Evolutionary conservation across 2,329 filamentous ascomycete species (phyloP).

Genomic region (Calonectria pauciramosa): DNA sequence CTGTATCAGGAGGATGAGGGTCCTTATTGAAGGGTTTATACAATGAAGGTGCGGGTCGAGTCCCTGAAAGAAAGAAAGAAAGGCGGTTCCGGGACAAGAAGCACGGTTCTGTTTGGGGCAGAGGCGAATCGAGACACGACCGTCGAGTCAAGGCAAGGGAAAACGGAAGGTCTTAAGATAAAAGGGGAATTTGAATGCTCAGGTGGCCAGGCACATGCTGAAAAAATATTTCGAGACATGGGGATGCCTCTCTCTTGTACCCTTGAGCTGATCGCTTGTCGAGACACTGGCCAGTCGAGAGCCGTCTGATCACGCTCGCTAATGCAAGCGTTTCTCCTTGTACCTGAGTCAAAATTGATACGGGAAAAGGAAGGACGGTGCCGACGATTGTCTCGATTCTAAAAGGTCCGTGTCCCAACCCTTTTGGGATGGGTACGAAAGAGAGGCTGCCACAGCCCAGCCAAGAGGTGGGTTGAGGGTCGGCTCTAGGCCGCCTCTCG

Average conservation of each 20-base stretch:
- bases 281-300: conserved; percentile 40
- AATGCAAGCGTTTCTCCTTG: conserved; percentile 45
- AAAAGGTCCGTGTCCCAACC: conserved; percentile 53
- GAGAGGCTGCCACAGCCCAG: conserved; percentile 44
- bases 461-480: conserved; percentile 37
- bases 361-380: conserved; percentile 43
- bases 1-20: conserved; percentile 37
- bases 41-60: conserved; percentile 28
- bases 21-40: conserved; percentile 42
- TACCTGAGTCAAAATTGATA: conserved; percentile 49
- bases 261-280: conserved; percentile 37
- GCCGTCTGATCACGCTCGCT: conserved; percentile 38
- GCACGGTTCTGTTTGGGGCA: conserved; percentile 28
- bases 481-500: conserved; percentile 30
- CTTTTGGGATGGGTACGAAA: conserved; percentile 38
- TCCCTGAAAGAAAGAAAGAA: neutral
- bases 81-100: neutral
- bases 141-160: conserved; percentile 36
- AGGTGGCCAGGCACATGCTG: conserved; percentile 37
- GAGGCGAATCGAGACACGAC: conserved; percentile 29
- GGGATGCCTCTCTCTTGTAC: conserved; percentile 50
- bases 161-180: conserved; percentile 41
- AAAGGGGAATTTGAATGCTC: conserved; percentile 42
- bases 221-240: conserved; percentile 39
- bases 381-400: conserved; percentile 51